Evolutionary conservation across 108 stramenopile species (phyloP).

Genomic region (Halocafeteria seosinensis): DNA sequence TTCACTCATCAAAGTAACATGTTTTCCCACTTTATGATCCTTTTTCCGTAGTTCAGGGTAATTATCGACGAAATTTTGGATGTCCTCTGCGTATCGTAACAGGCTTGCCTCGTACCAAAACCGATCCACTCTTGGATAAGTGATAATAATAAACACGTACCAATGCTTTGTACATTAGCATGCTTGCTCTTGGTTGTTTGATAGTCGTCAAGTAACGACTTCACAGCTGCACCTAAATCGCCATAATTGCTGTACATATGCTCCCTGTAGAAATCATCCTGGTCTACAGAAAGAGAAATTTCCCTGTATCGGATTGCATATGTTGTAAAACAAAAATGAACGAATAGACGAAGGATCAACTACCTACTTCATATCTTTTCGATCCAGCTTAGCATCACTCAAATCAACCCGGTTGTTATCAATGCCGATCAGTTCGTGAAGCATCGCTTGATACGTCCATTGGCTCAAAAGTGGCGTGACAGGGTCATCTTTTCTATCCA

Average conservation of each 20-base stretch:
- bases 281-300: too few species aligned
- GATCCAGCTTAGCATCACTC: conserved; percentile 63
- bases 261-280: conserved; percentile 68
- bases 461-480: conserved; percentile 87
- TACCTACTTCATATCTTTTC: conserved; percentile 60
- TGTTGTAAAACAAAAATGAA: too few species aligned
- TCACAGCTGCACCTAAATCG: conserved; percentile 81
- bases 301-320: too few species aligned
- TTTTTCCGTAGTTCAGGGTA: conserved; percentile 73
- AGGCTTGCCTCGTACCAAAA: too few species aligned
- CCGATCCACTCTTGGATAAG: too few species aligned
- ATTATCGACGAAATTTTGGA: conserved; percentile 92
- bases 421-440: conserved; percentile 89
- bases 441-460: conserved; percentile 99
- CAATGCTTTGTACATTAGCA: too few species aligned
- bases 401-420: conserved; percentile 85
- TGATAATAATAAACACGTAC: too few species aligned
- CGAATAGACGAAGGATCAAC: too few species aligned
- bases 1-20: conserved; percentile 92
- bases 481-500: conserved; percentile 93
- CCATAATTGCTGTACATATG: conserved; percentile 92
- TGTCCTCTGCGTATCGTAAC: too few species aligned
- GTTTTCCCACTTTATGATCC: conserved; percentile 71
- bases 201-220: conserved; percentile 75
- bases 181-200: too few species aligned